These are phyloP conservation scores for Collariella sp. DNA, from an alignment of 495 filamentous ascomycete genomes.

Conservation along the genomic window DNA sequence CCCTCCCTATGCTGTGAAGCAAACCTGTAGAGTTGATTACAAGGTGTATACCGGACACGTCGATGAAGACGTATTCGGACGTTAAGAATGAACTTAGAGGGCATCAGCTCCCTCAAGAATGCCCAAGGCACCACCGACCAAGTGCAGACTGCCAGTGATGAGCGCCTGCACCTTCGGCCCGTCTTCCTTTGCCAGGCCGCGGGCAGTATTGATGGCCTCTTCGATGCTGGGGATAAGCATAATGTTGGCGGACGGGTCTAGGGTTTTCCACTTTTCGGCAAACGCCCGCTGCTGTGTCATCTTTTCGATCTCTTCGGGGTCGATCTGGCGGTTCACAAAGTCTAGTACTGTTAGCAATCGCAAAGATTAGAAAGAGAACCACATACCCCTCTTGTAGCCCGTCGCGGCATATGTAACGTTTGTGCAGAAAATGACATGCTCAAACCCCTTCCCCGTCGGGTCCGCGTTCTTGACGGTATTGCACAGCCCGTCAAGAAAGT, in stretches of 20 bases:
- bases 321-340: slow-evolving; percentile 67
- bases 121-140: slow-evolving; percentile 51
- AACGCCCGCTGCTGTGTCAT: slow-evolving; percentile 68
- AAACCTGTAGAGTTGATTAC: slow-evolving; percentile 14
- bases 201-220: slow-evolving; percentile 66
- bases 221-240: slow-evolving; percentile 71
- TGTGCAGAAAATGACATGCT: slow-evolving; percentile 79
- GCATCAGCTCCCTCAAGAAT: slow-evolving; percentile 40
- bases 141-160: slow-evolving; percentile 55
- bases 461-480: slow-evolving; percentile 41
- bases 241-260: slow-evolving; percentile 54
- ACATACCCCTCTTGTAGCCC: slow-evolving; percentile 52
- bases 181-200: slow-evolving; percentile 36
- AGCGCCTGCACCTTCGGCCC: slow-evolving; percentile 37
- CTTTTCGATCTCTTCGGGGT: slow-evolving; percentile 54
- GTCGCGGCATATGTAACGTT: slow-evolving; percentile 68
- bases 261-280: slow-evolving; percentile 58
- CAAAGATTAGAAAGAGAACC: slow-evolving; percentile 14
- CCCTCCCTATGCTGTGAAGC: slow-evolving; percentile 12
- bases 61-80: slow-evolving; percentile 14
- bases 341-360: slow-evolving; percentile 49
- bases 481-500: slow-evolving; percentile 59
- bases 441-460: slow-evolving; percentile 47
- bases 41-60: not conserved
- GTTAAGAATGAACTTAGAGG: slow-evolving; percentile 18